Evolutionary conservation across 192 early-diverging fungal genomes (phyloP).

Genomic region (Rhizophagus clarus): DNA sequence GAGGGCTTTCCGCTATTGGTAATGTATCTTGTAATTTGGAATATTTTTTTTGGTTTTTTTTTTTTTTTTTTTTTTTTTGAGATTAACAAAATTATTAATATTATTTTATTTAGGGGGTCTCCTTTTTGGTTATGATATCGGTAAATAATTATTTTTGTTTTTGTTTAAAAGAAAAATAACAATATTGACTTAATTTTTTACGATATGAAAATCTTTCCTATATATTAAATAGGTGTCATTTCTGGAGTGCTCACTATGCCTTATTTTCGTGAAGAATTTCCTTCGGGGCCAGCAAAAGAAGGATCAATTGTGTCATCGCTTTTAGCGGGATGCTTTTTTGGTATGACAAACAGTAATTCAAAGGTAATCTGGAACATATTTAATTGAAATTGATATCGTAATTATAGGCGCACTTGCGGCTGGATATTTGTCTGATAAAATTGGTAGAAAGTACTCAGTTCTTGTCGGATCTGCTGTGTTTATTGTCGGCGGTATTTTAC

Average conservation of each 20-base stretch:
- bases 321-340: conserved; percentile 18
- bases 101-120: background rate
- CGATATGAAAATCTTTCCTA: background rate
- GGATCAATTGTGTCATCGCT: conserved; percentile 9
- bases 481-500: conserved; percentile 72
- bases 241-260: background rate
- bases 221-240: background rate
- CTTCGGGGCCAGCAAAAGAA: conserved; percentile 6
- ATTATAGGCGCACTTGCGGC: conserved; percentile 64
- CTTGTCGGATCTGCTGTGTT: conserved; percentile 67
- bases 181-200: background rate
- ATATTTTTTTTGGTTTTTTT: no score
- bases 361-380: no score
- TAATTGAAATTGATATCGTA: background rate
- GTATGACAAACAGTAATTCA: background rate
- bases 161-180: background rate
- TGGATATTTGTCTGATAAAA: conserved; percentile 66
- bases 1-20: background rate
- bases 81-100: no score
- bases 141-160: background rate
- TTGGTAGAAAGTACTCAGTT: conserved; percentile 72
- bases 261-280: background rate
- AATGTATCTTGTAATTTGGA: background rate
- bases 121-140: conserved; percentile 21
- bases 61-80: background rate